Conservation (phyloP, 805 yeast species). For the Candida germanica region DNA sequence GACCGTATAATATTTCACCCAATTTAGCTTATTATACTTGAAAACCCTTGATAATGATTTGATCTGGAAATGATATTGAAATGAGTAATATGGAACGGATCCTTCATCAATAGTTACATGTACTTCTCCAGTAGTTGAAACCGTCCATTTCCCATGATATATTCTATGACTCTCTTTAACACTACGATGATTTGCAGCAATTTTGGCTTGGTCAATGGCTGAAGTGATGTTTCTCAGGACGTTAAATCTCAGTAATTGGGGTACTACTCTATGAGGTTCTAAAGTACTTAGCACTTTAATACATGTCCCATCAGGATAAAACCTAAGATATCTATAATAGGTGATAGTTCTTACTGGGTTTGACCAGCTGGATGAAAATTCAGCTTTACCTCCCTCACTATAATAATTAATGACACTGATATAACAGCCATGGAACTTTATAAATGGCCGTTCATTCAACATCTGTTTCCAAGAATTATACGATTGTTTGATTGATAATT, state of each 20-base stretch:
- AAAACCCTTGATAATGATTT: constrained; percentile 54
- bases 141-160: constrained; percentile 54
- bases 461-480: constrained; percentile 45
- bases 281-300: constrained; percentile 65
- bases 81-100: constrained; percentile 55
- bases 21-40: constrained; percentile 66
- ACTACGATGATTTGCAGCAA: constrained; percentile 15
- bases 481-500: constrained; percentile 25
- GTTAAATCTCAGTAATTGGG: constrained; percentile 40
- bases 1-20: constrained; percentile 63
- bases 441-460: constrained; percentile 65
- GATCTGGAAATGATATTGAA: constrained; percentile 61
- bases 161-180: constrained; percentile 31
- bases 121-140: constrained; percentile 50
- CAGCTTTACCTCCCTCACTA: constrained; percentile 75
- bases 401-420: constrained; percentile 82
- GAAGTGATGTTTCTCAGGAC: constrained; percentile 15
- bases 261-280: constrained; percentile 70
- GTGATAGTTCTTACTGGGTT: constrained; percentile 82
- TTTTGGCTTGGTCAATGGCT: constrained; percentile 11
- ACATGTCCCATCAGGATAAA: constrained; percentile 75
- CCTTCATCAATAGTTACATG: constrained; percentile 53
- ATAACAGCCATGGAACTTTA: constrained; percentile 80
- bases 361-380: constrained; percentile 61
- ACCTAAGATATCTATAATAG: constrained; percentile 81